These are phyloP conservation scores for Hanseniaspora vineae DNA, from an alignment of 805 yeast species.

Conservation along the genomic window DNA sequence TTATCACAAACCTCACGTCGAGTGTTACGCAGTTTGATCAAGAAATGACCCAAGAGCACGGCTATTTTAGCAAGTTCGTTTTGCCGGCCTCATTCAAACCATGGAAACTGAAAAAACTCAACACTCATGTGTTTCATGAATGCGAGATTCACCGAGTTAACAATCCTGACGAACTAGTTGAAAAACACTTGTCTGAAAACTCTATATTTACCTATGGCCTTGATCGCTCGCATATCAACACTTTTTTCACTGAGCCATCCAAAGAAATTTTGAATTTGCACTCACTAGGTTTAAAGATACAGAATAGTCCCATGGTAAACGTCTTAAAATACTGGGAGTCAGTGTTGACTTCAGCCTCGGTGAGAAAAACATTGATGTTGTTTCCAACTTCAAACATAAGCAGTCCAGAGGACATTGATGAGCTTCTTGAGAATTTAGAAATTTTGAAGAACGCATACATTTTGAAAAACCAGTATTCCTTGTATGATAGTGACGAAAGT, in stretches of 20 bases:
- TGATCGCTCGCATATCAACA: slow-evolving; percentile 1
- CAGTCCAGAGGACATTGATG: slow-evolving; percentile 1
- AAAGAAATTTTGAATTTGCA: background rate
- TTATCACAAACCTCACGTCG: slow-evolving; percentile 1
- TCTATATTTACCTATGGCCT: background rate
- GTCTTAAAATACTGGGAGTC: slow-evolving; percentile 4
- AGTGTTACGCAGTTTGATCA: no score
- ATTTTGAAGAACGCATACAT: slow-evolving; percentile 1
- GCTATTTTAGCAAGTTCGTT: slow-evolving; percentile 1
- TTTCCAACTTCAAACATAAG: background rate
- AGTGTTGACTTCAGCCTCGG: background rate
- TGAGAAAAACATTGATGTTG: background rate
- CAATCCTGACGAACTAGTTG: no score
- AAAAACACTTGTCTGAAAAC: background rate
- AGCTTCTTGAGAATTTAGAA: slow-evolving; percentile 1
- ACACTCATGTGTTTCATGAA: background rate
- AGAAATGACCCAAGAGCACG: background rate
- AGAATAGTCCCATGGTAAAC: slow-evolving; percentile 1
- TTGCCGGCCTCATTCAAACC: slow-evolving; percentile 5
- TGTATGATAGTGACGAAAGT: slow-evolving; percentile 1
- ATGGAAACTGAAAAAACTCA: slow-evolving; percentile 2
- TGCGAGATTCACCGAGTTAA: background rate
- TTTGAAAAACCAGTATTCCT: slow-evolving; percentile 1
- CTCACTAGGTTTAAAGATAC: background rate
- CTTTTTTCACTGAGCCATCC: slow-evolving; percentile 1